Evolutionary conservation across 495 filamentous ascomycete species (phyloP), one percentile per base, ranked within the genome.

Genomic region (Podospora comata): DNA sequence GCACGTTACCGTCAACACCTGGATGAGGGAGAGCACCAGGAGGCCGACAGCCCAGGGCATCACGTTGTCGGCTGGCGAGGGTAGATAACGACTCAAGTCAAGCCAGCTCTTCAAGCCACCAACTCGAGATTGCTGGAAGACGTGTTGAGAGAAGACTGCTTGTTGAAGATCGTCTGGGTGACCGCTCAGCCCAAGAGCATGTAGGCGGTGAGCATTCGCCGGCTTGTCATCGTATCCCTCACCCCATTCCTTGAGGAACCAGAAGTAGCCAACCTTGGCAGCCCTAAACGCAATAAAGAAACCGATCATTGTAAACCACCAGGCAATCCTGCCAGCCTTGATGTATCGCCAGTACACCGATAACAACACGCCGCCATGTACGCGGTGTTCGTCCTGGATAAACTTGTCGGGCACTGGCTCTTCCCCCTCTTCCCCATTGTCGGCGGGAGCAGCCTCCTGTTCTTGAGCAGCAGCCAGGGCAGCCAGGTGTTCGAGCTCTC

Each of bases 181-280:
- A 9, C 34, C 16, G 9, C 20, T 30, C 4, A 66, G 9, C n/a
- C 54, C 62, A 7, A 28, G n/a, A 1, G 11, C 48, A 39, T 63
- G 16, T 30, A 56, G 0, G 19, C 48, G 48, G 23, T 64, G 60
- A 15, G 32, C 15, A 1, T 20, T 30, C 34, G 63, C 66, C 19
- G 67, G 9, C 16, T 44, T 60, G 28, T 65, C 82, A 9, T 32
- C 79, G 74, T 94, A 94, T 5, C 87, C 86, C 76, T 94, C 91
- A 60, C 90, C 91, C 92, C 92, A 96, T 70, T 85, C 84, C 71
- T 96, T 94, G 58, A 96, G 85, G 65, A 93, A 94, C 90, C 91
- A 96, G 16, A 85, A 86, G 71, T 91, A 85, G 28, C 78, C 85
- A 62, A 93, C 77, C 65, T 84, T 81, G 30, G 84, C 72, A 4